phyloP scores from a whole-genome alignment of 148 eudicot genomes.

The Diospyros lotus region DNA sequence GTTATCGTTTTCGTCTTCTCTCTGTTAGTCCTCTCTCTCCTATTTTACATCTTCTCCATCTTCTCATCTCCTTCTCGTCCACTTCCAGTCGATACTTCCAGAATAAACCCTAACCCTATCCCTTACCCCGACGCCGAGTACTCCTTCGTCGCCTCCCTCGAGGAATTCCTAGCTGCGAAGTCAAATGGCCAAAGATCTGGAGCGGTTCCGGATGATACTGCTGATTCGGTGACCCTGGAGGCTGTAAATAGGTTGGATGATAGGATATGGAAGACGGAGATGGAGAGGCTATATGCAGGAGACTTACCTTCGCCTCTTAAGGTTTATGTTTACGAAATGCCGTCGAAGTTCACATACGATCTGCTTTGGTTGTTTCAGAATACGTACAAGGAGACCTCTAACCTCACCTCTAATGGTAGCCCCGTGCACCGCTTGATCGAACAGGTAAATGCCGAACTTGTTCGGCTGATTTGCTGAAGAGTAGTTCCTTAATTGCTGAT shows the following conservation, averaged over 20 bases:
- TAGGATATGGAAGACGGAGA: slow-evolving; percentile 46
- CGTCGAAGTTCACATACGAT: slow-evolving; percentile 82
- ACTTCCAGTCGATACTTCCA: background rate
- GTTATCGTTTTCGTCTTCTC: slow-evolving; percentile 37
- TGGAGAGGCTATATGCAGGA: slow-evolving; percentile 23
- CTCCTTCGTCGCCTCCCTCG: slow-evolving; percentile 80
- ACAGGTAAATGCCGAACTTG: slow-evolving; percentile 33
- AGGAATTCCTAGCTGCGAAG: slow-evolving; percentile 44
- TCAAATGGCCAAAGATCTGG: slow-evolving; percentile 9
- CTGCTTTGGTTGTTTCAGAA: slow-evolving; percentile 58
- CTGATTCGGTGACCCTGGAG: slow-evolving; percentile 9
- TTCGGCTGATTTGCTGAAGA: background rate
- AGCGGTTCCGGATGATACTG: slow-evolving; percentile 32
- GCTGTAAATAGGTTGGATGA: slow-evolving; percentile 47
- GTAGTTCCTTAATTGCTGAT: background rate
- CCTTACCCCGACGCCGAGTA: slow-evolving; percentile 46
- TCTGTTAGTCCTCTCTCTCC: slow-evolving; percentile 43
- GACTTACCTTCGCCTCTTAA: slow-evolving; percentile 37
- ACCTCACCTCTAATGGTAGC: slow-evolving; percentile 91
- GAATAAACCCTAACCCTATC: slow-evolving; percentile 16
- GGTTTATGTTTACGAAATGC: slow-evolving; percentile 96
- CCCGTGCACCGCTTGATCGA: slow-evolving; percentile 86
- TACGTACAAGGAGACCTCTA: slow-evolving; percentile 59
- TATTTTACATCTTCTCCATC: slow-evolving; percentile 39
- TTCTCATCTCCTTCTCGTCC: slow-evolving; percentile 16